Conservation (phyloP, 1,139 yeast genomes). For the Candida sojae region DNA sequence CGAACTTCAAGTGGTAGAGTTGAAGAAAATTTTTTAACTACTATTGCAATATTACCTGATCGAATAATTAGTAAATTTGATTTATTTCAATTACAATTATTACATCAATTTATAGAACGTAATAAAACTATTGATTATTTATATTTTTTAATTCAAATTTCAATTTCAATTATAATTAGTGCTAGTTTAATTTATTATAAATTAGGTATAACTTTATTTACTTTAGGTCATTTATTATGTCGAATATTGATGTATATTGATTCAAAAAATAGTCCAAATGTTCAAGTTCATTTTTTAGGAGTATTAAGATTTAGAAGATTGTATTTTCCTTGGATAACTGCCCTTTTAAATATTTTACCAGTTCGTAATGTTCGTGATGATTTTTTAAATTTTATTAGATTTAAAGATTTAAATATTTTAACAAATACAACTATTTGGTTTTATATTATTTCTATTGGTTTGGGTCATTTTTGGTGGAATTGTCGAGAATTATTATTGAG, state of each 20-base stretch:
- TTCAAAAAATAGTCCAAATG: constrained; percentile 30
- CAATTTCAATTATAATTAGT: constrained; percentile 22
- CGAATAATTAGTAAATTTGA: constrained; percentile 15
- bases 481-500: constrained; percentile 23
- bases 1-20: constrained; percentile 19
- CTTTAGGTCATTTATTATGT: constrained; percentile 27
- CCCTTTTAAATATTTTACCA: constrained; percentile 20
- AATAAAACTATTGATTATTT: constrained; percentile 31
- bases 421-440: constrained; percentile 17
- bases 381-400: neutral
- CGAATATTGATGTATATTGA: constrained; percentile 31
- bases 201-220: constrained; percentile 15
- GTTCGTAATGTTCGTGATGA: constrained; percentile 7
- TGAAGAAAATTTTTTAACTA: constrained; percentile 21
- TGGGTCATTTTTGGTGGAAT: constrained; percentile 47
- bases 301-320: constrained; percentile 24
- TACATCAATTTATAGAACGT: constrained; percentile 18
- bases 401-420: constrained; percentile 1
- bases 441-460: constrained; percentile 19
- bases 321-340: constrained; percentile 27
- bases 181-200: constrained; percentile 20
- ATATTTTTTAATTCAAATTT: constrained; percentile 28
- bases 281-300: constrained; percentile 28
- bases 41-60: constrained; percentile 22
- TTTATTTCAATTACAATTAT: constrained; percentile 16